Base-by-base conservation (phyloP, 1,284 basidiomycete species). In the Leccinum griseonigrum region DNA sequence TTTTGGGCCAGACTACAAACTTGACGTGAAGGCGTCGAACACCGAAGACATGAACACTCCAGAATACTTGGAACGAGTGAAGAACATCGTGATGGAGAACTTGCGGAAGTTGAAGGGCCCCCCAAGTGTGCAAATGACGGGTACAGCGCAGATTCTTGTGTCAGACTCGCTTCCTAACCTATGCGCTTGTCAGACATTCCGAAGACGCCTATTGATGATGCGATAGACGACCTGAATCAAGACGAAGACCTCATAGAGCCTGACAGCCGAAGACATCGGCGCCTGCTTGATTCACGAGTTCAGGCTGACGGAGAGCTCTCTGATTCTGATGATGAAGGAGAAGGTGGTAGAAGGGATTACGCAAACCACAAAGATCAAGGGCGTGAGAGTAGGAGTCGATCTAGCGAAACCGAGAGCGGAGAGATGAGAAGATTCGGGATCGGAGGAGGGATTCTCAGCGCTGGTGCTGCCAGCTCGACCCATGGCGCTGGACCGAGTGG, bases 11-110 rank as follows among this genome's bases (percentile, higher is more conserved):
- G 94, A 97, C 70, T 98, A 99, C 71, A 88, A 95, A 70, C 84
- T 99, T n/a, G 95, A 99, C 72, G 97, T 99, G 29, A 92, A 92
- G 66, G 82, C 95, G 4, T 97, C 94, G 34, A 99, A 99, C 74
- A 94, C 95, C 72, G 95, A 98, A 68, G 96, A 99, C 71, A 81
- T 97, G 78, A 99, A 99, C 74, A 94, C 94, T 2, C 86, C 86
- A 9, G 91, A 92, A 67, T 99, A 99, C 74, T 82, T 99, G 56
- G 92, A 97, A 59, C 94, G 97, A 63, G 88, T 98, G 64, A 95
- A 94, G 75, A 85, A 87, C 60, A 94, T 96, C 57, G 93, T 98
- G 4, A 87, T 98, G 76, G 95, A 98, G 69, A 91, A 97, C 68
- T 75, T 98, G 64, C 82, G 94, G 63, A 87, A 92, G 64, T 85